Evolutionary conservation across 2,329 filamentous ascomycete genomes (phyloP).

Genomic region (Colletotrichum lupini): DNA sequence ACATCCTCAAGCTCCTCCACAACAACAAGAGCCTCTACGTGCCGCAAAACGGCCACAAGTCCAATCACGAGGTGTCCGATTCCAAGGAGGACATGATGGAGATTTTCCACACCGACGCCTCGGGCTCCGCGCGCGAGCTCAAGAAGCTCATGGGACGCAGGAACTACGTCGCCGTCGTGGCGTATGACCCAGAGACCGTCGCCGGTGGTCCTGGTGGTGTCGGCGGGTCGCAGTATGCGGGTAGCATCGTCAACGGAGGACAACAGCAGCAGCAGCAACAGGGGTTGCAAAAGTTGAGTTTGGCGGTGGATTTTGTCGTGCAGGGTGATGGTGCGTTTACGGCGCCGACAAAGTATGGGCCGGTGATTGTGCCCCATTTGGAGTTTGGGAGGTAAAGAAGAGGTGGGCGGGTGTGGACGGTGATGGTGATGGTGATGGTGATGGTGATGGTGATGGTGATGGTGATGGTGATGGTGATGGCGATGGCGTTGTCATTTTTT

Average conservation of each 20-base stretch:
- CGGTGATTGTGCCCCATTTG: constrained; percentile 90
- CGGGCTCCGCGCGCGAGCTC: constrained; percentile 82
- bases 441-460: not conserved
- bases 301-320: constrained; percentile 97
- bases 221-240: constrained; percentile 42
- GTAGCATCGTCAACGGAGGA: not conserved
- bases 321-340: constrained; percentile 88
- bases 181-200: constrained; percentile 88
- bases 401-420: not conserved
- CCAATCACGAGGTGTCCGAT: constrained; percentile 80
- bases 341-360: constrained; percentile 92
- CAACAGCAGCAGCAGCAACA: constrained; percentile 46
- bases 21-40: constrained; percentile 93
- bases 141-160: constrained; percentile 93
- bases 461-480: not conserved
- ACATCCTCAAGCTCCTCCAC: constrained; percentile 95
- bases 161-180: constrained; percentile 94
- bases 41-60: constrained; percentile 84
- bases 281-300: constrained; percentile 75
- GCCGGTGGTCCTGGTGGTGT: constrained; percentile 34
- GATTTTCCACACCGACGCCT: constrained; percentile 95
- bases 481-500: not conserved
- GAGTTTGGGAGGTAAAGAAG: constrained; percentile 73
- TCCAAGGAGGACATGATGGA: constrained; percentile 99
- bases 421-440: not conserved